These are phyloP conservation scores for Heritiera littoralis DNA, from an alignment of 345 rosid genomes.

Conservation along the genomic window DNA sequence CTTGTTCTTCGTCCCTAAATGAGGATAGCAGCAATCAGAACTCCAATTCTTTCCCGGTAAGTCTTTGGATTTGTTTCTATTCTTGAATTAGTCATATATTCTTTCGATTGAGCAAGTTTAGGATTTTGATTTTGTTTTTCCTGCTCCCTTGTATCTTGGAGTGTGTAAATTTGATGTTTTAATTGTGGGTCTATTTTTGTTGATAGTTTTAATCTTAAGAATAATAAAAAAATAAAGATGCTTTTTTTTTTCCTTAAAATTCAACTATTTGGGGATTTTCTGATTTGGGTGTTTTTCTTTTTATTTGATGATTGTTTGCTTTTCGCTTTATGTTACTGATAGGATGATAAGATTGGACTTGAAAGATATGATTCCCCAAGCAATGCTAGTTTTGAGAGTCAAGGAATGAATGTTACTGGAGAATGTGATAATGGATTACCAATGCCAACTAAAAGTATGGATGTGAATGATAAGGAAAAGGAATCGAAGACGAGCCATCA, in stretches of 20 bases:
- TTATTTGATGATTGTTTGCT: not conserved
- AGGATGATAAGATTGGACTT: conserved; percentile 21
- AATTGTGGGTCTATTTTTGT: not conserved
- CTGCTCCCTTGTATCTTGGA: not conserved
- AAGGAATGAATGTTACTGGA: conserved; percentile 17
- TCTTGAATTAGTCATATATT: not conserved
- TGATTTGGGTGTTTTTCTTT: not conserved
- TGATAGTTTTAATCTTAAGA: not conserved
- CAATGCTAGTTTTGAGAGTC: conserved; percentile 13
- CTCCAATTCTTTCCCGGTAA: conserved; percentile 24
- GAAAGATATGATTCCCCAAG: conserved; percentile 16
- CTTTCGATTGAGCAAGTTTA: not conserved
- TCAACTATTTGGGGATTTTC: not conserved
- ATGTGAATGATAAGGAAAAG: conserved; percentile 23
- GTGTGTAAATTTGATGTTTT: not conserved
- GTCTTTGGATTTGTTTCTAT: not conserved
- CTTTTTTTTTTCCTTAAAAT: not conserved
- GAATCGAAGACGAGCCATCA: conserved; percentile 25
- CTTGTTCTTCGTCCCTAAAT: conserved; percentile 18
- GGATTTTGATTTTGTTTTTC: not conserved
- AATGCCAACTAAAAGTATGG: not conserved
- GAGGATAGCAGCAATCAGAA: not conserved
- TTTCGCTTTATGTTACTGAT: not conserved
- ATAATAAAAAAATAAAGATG: not conserved
- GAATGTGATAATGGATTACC: conserved; percentile 25